Percentiles rank a stretch among this genome's conserved stretches.
phyloP scores from a whole-genome alignment of 768 basidiomycete genomes.

The Rickenella mellea region DNA sequence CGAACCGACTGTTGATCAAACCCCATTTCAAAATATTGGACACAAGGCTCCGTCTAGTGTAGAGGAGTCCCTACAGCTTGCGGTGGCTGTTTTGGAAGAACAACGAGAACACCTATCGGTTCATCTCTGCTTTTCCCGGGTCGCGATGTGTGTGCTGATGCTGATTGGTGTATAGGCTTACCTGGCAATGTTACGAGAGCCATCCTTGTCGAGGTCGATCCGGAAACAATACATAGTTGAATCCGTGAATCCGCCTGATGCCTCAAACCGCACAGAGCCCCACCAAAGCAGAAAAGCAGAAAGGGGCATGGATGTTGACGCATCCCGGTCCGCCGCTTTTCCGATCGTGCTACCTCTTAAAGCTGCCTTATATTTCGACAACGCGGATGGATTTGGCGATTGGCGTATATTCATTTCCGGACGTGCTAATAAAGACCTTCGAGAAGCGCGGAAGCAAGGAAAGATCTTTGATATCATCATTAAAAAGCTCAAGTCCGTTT shows the following conservation, averaged over 20 bases:
- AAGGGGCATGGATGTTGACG: no score
- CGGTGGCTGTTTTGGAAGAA: slow-evolving; percentile 10
- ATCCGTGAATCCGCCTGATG: no score
- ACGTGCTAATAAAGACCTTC: slow-evolving; percentile 38
- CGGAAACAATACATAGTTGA: no score
- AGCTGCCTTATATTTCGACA: slow-evolving; percentile 51
- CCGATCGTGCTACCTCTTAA: slow-evolving; percentile 49
- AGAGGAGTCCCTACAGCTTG: slow-evolving; percentile 11
- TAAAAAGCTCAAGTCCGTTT: slow-evolving; percentile 57
- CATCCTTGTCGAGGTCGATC: slow-evolving; percentile 6
- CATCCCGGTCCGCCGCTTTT: slow-evolving; percentile 23
- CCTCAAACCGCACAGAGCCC: no score
- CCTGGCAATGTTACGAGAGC: slow-evolving; percentile 13
- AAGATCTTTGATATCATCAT: slow-evolving; percentile 43
- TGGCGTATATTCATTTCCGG: slow-evolving; percentile 54
- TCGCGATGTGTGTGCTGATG: background rate
- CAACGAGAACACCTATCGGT: slow-evolving; percentile 23
- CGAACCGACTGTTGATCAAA: slow-evolving; percentile 13
- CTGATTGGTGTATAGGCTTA: slow-evolving; percentile 13
- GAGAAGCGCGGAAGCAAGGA: slow-evolving; percentile 31
- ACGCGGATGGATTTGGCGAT: slow-evolving; percentile 48
- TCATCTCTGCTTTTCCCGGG: background rate
- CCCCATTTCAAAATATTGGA: slow-evolving; percentile 21
- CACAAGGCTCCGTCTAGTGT: slow-evolving; percentile 15
- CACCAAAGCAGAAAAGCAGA: no score